Percentiles rank a stretch among this genome's conserved stretches.
These are phyloP conservation scores for Exserohilum turcica DNA, from an alignment of 2,329 filamentous ascomycete species.

Conservation along the genomic window DNA sequence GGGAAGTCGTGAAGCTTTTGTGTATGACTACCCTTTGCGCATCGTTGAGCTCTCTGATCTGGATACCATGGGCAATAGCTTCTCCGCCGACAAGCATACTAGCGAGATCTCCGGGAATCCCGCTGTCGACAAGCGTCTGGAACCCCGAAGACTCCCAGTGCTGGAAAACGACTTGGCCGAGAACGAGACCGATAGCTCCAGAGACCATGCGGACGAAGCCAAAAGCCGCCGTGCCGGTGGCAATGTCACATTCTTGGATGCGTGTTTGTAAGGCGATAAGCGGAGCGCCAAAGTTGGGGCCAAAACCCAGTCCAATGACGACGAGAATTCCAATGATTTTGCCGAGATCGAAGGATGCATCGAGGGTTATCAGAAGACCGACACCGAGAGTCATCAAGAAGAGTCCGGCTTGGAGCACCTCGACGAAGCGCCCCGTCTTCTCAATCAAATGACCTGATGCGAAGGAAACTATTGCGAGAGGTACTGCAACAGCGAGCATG, in stretches of 20 bases:
- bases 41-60: constrained; percentile 27
- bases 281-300: constrained; percentile 61
- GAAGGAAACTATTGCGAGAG: constrained; percentile 54
- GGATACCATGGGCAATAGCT: constrained; percentile 39
- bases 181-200: constrained; percentile 55
- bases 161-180: constrained; percentile 59
- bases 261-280: constrained; percentile 61
- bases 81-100: constrained; percentile 35
- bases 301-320: constrained; percentile 57
- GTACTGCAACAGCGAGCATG: constrained; percentile 62
- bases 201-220: constrained; percentile 55
- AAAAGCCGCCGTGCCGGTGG: constrained; percentile 58
- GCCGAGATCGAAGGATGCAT: constrained; percentile 13
- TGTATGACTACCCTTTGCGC: constrained; percentile 48
- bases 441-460: constrained; percentile 53
- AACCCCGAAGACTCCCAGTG: constrained; percentile 60
- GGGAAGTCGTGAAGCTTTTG: constrained; percentile 48
- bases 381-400: constrained; percentile 43
- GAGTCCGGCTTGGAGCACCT: constrained; percentile 41
- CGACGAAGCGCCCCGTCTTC: constrained; percentile 51
- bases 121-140: constrained; percentile 22
- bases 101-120: constrained; percentile 28
- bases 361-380: constrained; percentile 39
- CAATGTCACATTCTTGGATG: constrained; percentile 59
- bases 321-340: constrained; percentile 56